Percentiles rank a stretch among this genome's conserved stretches.
These are phyloP conservation scores for Colletotrichum cuscutae DNA, from an alignment of 2,329 filamentous ascomycete species.

Conservation along the genomic window DNA sequence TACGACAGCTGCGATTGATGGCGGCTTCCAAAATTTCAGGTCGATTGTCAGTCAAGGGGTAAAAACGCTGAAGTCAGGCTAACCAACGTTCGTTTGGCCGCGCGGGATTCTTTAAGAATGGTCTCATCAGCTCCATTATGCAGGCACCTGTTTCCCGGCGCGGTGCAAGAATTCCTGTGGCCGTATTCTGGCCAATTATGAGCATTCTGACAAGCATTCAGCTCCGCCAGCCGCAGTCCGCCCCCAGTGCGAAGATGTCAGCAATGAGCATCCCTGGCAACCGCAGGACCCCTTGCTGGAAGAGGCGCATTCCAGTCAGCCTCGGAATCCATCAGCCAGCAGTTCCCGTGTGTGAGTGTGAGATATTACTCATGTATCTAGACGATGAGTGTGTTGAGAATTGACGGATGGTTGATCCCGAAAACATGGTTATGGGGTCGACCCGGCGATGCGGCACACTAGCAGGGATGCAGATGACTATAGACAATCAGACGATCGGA, in stretches of 20 bases:
- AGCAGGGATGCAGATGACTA: too few species aligned
- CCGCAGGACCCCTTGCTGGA: neutral
- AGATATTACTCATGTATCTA: too few species aligned
- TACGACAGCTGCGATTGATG: neutral
- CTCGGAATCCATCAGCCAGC: neutral
- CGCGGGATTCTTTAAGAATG: neutral
- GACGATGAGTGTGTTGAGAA: neutral
- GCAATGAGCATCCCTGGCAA: neutral
- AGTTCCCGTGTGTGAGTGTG: too few species aligned
- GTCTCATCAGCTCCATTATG: neutral
- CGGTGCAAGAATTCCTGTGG: neutral
- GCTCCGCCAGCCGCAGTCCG: conserved; percentile 18
- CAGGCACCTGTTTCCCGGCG: neutral
- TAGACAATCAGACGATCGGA: too few species aligned
- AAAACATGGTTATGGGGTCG: neutral
- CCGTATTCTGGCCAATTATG: conserved; percentile 27
- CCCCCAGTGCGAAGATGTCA: neutral
- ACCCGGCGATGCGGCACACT: neutral
- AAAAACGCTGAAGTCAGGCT: neutral
- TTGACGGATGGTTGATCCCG: neutral
- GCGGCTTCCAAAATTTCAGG: neutral
- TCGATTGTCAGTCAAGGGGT: neutral
- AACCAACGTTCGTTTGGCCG: too few species aligned
- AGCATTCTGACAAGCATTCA: neutral
- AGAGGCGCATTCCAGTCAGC: neutral